phyloP scores from a whole-genome alignment of 148 eudicot genomes.

The Rhododendron kiyosumense region DNA sequence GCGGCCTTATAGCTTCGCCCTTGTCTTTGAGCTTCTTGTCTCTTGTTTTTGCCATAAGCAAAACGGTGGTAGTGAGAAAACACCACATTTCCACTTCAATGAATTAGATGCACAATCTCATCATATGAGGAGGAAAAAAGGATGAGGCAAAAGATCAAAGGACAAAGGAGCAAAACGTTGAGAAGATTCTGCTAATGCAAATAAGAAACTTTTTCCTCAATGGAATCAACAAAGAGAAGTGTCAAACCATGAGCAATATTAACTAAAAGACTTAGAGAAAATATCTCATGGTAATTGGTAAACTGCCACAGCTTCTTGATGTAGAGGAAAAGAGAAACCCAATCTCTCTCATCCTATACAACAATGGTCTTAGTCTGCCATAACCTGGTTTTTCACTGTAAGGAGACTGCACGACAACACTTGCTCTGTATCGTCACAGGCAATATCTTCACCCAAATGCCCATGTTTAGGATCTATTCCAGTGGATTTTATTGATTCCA shows the following conservation, averaged over 20 bases:
- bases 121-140: neutral
- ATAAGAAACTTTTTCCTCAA: neutral
- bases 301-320: neutral
- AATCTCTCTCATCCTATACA: neutral
- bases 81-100: neutral
- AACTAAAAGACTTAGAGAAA: neutral
- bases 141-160: neutral
- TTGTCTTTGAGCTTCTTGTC: slow-evolving; percentile 4
- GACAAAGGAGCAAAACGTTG: neutral
- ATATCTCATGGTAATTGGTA: neutral
- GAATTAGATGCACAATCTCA: neutral
- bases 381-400: neutral
- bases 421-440: neutral
- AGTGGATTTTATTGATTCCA: neutral
- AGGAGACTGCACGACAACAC: neutral
- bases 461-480: neutral
- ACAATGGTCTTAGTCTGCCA: neutral
- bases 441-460: neutral
- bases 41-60: slow-evolving; percentile 13
- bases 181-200: neutral
- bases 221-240: neutral
- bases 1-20: neutral
- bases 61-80: slow-evolving; percentile 8
- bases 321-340: neutral
- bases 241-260: neutral